phyloP scores from a whole-genome alignment of 257 asterid species.

The Rubia yunnanensis region DNA sequence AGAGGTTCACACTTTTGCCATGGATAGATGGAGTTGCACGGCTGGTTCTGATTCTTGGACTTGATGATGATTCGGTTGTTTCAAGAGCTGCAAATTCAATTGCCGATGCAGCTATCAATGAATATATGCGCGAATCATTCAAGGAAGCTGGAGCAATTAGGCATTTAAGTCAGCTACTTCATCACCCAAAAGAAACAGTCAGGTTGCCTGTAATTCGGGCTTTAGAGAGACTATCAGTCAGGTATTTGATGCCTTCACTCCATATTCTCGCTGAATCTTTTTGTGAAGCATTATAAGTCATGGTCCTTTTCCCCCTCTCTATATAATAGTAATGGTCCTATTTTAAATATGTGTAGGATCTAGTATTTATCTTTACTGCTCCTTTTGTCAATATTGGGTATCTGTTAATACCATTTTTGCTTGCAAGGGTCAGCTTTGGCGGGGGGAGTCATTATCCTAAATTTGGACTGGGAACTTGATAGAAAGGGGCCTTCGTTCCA shows the following conservation, averaged over 20 bases:
- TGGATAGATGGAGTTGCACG: conserved; percentile 76
- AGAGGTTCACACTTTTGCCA: conserved; percentile 59
- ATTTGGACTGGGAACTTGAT: not conserved
- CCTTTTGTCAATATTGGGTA: not conserved
- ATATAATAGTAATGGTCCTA: not conserved
- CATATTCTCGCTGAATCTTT: not conserved
- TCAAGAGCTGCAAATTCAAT: conserved; percentile 66
- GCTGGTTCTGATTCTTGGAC: conserved; percentile 77
- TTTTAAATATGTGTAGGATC: not conserved
- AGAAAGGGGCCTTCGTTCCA: not conserved
- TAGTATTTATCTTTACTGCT: not conserved
- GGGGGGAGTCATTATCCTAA: not conserved
- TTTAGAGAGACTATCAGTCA: conserved; percentile 67
- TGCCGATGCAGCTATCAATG: conserved; percentile 69
- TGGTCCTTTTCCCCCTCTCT: not conserved
- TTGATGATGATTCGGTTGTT: conserved; percentile 72
- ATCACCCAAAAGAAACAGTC: conserved; percentile 50
- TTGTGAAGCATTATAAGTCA: not conserved
- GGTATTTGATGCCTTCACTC: conserved; percentile 28
- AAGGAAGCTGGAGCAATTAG: conserved; percentile 73
- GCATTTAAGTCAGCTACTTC: conserved; percentile 49
- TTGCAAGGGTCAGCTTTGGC: not conserved
- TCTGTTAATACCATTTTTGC: not conserved
- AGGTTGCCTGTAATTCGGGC: conserved; percentile 53
- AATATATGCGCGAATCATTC: conserved; percentile 60